Base-by-base conservation (phyloP, 768 basidiomycete genomes). In the Serendipita sp. region DNA sequence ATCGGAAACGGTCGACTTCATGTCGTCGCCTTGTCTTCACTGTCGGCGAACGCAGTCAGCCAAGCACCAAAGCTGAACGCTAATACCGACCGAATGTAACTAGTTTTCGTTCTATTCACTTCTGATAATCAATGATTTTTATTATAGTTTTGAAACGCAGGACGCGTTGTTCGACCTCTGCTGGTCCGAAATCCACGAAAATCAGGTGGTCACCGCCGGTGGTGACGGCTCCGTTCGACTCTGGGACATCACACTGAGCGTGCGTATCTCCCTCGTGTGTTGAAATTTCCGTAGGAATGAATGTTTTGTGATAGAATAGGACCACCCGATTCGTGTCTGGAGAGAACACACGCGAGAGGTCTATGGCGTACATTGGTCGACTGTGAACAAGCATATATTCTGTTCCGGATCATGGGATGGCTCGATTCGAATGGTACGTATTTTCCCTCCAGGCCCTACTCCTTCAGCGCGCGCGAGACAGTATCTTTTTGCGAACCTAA, bases 161-260 rank as follows among this genome's bases (percentile, higher is more conserved):
- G 93, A 95, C 69, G 89, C 86, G 0, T 73, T 94, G 5, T 94
- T 86, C 71, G 92, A 94, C 69, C 75, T 92, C 53, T 91, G 94
- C 0, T 98, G 94, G 94, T 93, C 90, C 41, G 95, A 98, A 74
- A 73, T 83, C 33, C 90, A 96, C 72, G 93, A 95, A 75, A 92
- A 95, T 70, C 95, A 98, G 70, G 74, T 98, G 41, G 86, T 88
- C 1, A 84, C 90, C 1, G 88, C 82, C 0, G 93, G 90, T 7
- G 95, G 91, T 51, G 91, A 96, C 69, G 93, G 93, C 1, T 87
- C 89, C 14, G 79, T 96, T 69, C 84, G 84, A 70, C 75, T 97
- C 31, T 97, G 93, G 89, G 95, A 97, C 71, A 76, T 89, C 24
- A 82, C 83, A 76, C 76, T 96, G 56, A 85, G 91, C 68, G 92